phyloP scores from a whole-genome alignment of 202 grass and related monocot genomes.

The Panicum hallii region DNA sequence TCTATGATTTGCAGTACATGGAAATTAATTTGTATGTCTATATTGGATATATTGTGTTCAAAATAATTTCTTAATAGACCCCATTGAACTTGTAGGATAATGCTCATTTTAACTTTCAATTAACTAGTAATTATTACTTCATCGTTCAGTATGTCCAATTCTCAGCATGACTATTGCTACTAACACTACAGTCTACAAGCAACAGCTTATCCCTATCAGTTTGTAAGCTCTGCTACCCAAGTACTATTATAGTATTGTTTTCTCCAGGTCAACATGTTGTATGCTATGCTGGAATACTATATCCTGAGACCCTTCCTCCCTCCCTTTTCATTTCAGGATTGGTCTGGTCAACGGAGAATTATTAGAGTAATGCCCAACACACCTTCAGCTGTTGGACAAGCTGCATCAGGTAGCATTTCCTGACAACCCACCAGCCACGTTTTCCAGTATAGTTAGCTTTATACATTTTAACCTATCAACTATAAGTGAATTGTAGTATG shows the following conservation, averaged over 20 bases:
- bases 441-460: conserved; percentile 1
- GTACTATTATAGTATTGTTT: not conserved
- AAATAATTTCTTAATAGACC: not conserved
- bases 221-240: not conserved
- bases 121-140: not conserved
- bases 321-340: conserved; percentile 61
- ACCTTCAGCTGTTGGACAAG: conserved; percentile 87
- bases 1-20: not conserved
- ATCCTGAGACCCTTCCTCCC: not conserved
- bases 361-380: conserved; percentile 99
- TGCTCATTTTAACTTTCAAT: not conserved
- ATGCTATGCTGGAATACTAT: not conserved
- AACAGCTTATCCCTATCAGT: not conserved
- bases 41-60: not conserved
- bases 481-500: not conserved
- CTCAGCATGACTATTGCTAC: not conserved
- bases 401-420: conserved; percentile 82
- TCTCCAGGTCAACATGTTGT: not conserved
- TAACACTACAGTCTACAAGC: not conserved
- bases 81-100: not conserved
- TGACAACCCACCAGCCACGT: not conserved
- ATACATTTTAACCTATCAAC: not conserved
- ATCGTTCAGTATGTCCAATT: not conserved
- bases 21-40: not conserved
- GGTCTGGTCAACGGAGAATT: conserved; percentile 86